Base-by-base conservation (phyloP, 192 early-diverging fungal species). In the Coemansia sp. region DNA sequence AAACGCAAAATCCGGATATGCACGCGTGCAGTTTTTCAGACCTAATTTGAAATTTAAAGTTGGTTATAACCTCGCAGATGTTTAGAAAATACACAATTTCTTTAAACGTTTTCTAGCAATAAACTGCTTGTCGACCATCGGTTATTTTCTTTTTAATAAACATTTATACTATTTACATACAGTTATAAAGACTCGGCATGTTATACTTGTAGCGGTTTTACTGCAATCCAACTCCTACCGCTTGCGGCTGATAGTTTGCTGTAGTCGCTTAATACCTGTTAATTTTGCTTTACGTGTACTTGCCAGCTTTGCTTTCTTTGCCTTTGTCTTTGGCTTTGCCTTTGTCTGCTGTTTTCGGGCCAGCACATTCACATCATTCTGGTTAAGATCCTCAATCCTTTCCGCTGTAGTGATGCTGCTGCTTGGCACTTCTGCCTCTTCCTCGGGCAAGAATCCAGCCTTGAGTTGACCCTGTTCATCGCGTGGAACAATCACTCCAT, bases 401-500 rank as follows among this genome's bases (percentile, higher is more conserved):
- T 70, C 65, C 3, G 68, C 74, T 1, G 74, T 76, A 14, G 74
- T 65, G 42, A 76, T 58, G 10, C 64, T 76, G 18, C 55, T 60
- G 42, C n/a, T 40, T 9, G 28, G 1, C 9, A 15, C 26, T 1
- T 46, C 37, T 44, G 55, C 9, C 38, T 9, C 47, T 40, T 40
- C 48, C 17, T 37, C 50, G 0, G 24, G 53, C 17, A 55, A 57
- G 3, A 38, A 47, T 18, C 34, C 65, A 2, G 47, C 57, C 26
- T 62, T 48, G 21, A 64, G 58, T 0, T 50, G 60, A 4, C 73
- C 73, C n/a, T 56, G 48, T 52, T 88, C 84, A 54, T 90, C 85
- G 2, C 88, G 82, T 1, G 86, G 83, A 18, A 88, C 66, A 15
- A 87, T 74, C 12, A 46, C 60, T 0, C 88, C 88, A 64, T 90